Base-by-base conservation (phyloP, 140 eudicot species). In the Anethum foeniculum region DNA sequence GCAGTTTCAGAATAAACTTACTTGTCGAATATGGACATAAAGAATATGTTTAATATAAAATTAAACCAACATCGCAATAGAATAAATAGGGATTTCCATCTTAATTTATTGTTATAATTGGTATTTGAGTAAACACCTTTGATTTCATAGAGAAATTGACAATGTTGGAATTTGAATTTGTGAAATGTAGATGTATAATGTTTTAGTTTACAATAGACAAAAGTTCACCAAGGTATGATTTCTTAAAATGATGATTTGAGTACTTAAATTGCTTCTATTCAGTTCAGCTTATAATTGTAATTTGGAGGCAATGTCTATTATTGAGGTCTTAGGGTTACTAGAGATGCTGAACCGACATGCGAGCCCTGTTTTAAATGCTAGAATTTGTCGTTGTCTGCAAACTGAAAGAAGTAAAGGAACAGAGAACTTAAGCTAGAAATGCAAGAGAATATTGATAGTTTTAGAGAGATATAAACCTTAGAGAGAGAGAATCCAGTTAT, bases 251-350 rank as follows among this genome's bases (percentile, higher is more conserved):
- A 39, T 39, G 43, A 39, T 39, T 39, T 39, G 43, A 39, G 43
- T 39, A 3, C 43, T 2, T 23, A 32, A 46, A 21, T 49, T 67
- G 49, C 34, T 21, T 65, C 19, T 79, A 21, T 65, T 39, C 5
- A 76, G 25, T 62, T 25, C 23, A 74, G 64, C 5, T 72, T 72
- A 21, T 5, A 21, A 43, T 38, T 39, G 8, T 72, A 18, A 72
- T 72, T 39, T 39, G 43, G 39, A 39, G 7, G 28, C 51, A 9
- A 23, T 56, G 28, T 69, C 62, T 82, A 43, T 11, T 46, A 36
- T 74, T 71, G 28, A 90, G 91, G 84, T 81, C 54, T 79, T 77
- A 77, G 80, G 49, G 72, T 16, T 71, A 6, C 21, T 36, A 64
- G 43, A 39, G 43, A 39, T 39, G 6, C 43, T 39, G 43, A 39